Evolutionary conservation across 2,329 filamentous ascomycete species (phyloP), one percentile per base, ranked within the genome.

Genomic region (Trichoderma koningiopsis): DNA sequence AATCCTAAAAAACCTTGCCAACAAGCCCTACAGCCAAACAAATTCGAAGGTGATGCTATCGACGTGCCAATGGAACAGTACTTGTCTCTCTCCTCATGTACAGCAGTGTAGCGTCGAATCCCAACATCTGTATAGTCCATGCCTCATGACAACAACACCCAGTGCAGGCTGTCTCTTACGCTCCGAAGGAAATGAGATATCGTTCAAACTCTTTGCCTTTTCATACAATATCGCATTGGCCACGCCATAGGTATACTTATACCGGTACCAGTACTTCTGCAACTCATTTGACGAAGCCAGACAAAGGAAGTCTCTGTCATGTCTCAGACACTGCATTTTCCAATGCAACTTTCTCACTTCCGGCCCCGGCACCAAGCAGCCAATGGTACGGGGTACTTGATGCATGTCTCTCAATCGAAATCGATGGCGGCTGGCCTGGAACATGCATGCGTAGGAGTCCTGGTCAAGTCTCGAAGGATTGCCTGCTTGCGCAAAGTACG

Each of bases 141-240:
- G 53, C 55, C 63, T 67, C 55, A 59, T 67, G 63, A 67, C 63
- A 67, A 52, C 53, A 66, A 58, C 55, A 57, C 22, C 31, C n/a
- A 24, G 52, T 31, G n/a, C 56, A 52, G 27, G 11, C 27, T 55
- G 11, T 55, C 49, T 57, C 62, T 33, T 29, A 27, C 35, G 13
- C n/a, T 22, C 31, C 4, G 4, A 22, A 13, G 33, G 11, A 19
- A 47, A 35, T 19, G 49, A 19, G 27, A 33, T 52, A 52, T 14
- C 14, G 40, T 52, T 22, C 40, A 22, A 58, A 47, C 37, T 29
- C 40, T 37, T 67, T 67, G 55, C 63, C 10, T 47, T 59, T 67
- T 52, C 55, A 67, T 52, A n/a, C 22, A 57, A 24, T 35, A 29
- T 49, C 47, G 53, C 55, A 67, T 67, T 67, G 40, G 63, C 40